Percentiles rank a stretch among this genome's conserved stretches.
Conservation (phyloP, 2,329 filamentous ascomycete species). For the Botryotinia narcissicola region DNA sequence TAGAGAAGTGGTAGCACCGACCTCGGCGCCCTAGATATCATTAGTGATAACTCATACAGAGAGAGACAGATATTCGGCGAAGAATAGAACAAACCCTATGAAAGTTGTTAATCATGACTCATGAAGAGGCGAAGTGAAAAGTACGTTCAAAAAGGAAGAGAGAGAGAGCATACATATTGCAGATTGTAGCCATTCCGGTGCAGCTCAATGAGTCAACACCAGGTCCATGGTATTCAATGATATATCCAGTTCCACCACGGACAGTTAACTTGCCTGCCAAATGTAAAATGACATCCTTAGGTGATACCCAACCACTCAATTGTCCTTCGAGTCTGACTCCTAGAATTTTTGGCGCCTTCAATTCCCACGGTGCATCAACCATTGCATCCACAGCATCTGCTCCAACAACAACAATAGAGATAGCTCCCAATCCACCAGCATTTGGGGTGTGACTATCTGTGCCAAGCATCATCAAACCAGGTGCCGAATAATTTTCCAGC, state of each 20-base stretch:
- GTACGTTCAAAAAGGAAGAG: background rate
- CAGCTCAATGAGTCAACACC: constrained; percentile 86
- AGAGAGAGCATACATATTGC: constrained; percentile 60
- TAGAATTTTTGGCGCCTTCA: constrained; percentile 89
- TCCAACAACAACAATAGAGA: constrained; percentile 95
- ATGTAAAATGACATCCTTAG: constrained; percentile 92
- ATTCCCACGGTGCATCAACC: constrained; percentile 94
- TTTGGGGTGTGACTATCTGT: constrained; percentile 98
- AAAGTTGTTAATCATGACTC: background rate
- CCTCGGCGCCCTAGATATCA: constrained; percentile 59
- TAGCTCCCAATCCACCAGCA: constrained; percentile 87
- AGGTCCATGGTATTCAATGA: constrained; percentile 91
- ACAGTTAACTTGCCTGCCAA: constrained; percentile 90
- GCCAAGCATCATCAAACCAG: constrained; percentile 96
- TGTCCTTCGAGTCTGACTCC: constrained; percentile 81
- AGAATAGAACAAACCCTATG: background rate
- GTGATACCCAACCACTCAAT: constrained; percentile 85
- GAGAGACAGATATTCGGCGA: background rate
- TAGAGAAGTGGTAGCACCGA: constrained; percentile 78
- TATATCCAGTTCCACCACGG: constrained; percentile 86
- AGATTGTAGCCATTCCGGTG: constrained; percentile 90
- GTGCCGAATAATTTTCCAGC: constrained; percentile 95
- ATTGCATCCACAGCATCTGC: constrained; percentile 96
- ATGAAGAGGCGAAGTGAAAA: background rate
- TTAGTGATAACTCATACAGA: background rate